A percentile compares a stretch with the other conserved stretches of the same genome.
Conservation (phyloP, 257 asterid species). For the Hygrophila difformis region DNA sequence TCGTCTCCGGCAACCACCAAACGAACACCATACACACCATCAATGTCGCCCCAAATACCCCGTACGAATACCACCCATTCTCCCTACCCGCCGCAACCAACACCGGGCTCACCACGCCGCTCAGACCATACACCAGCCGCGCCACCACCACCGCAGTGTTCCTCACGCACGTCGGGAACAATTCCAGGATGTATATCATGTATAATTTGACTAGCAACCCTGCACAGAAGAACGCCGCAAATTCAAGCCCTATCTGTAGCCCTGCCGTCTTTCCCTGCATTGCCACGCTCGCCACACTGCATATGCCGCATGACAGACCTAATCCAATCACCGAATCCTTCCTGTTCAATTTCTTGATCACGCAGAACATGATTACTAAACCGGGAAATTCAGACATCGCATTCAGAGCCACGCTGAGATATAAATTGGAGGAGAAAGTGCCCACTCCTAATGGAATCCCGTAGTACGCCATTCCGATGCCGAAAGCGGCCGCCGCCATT, state of each 20-base stretch:
- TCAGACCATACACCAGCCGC: constrained; percentile 16
- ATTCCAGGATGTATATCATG: constrained; percentile 20
- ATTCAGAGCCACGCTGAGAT: constrained; percentile 48
- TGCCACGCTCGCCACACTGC: constrained; percentile 16
- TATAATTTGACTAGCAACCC: constrained; percentile 4
- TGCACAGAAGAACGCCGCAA: constrained; percentile 13
- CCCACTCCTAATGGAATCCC: constrained; percentile 75
- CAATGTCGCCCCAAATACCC: constrained; percentile 17
- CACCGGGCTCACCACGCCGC: constrained; percentile 26
- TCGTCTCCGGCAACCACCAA: constrained; percentile 23
- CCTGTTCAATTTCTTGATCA: constrained; percentile 22
- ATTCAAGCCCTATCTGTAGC: constrained; percentile 21
- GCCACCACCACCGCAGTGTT: constrained; percentile 27
- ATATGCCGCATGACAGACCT: constrained; percentile 20
- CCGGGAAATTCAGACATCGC: constrained; percentile 41
- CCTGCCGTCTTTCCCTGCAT: constrained; percentile 6
- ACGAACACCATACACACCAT: constrained; percentile 17
- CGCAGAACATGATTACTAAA: constrained; percentile 11
- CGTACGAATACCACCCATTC: constrained; percentile 15
- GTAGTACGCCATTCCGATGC: constrained; percentile 51
- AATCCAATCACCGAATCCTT: constrained; percentile 20
- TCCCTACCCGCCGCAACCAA: constrained; percentile 17
- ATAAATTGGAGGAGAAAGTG: constrained; percentile 31
- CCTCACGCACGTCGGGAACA: constrained; percentile 32
- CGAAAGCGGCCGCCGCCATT: constrained; percentile 45